Conservation (phyloP, 129 eudicot genomes). For the Helianthus tuberosus region DNA sequence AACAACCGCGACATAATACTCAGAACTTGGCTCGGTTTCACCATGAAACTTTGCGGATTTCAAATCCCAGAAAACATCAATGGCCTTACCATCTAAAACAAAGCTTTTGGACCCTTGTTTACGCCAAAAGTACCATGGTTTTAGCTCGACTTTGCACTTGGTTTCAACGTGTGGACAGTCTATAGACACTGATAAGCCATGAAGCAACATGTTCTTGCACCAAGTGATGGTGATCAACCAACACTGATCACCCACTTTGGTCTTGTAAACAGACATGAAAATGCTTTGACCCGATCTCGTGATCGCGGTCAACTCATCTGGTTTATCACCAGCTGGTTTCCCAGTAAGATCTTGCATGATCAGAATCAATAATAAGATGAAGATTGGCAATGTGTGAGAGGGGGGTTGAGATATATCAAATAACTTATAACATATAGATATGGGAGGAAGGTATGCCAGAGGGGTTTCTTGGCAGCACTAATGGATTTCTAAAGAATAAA, state of each 20-base stretch:
- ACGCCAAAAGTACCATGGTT: constrained; percentile 97
- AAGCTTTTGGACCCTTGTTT: constrained; percentile 85
- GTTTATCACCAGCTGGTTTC: constrained; percentile 54
- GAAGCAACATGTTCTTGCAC: constrained; percentile 94
- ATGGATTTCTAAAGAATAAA: constrained; percentile 38
- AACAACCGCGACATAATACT: constrained; percentile 88
- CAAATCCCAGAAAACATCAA: constrained; percentile 85
- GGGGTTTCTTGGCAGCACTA: constrained; percentile 58
- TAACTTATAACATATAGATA: constrained; percentile 23
- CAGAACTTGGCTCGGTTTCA: constrained; percentile 83
- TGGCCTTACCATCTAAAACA: constrained; percentile 55
- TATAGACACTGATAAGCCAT: constrained; percentile 79
- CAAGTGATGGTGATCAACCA: constrained; percentile 86
- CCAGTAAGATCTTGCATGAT: constrained; percentile 62
- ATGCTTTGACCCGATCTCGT: constrained; percentile 82
- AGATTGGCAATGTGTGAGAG: constrained; percentile 2
- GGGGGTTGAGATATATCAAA: not conserved
- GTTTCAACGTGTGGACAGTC: constrained; percentile 60
- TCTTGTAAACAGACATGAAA: constrained; percentile 71
- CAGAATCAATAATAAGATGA: not conserved
- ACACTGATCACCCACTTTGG: constrained; percentile 64
- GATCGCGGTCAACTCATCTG: constrained; percentile 52
- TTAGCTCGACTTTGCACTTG: constrained; percentile 85
- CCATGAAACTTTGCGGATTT: constrained; percentile 80
- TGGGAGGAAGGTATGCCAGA: constrained; percentile 55